Base-by-base conservation (phyloP, 2,329 filamentous ascomycete species). In the Periconia sp. region DNA sequence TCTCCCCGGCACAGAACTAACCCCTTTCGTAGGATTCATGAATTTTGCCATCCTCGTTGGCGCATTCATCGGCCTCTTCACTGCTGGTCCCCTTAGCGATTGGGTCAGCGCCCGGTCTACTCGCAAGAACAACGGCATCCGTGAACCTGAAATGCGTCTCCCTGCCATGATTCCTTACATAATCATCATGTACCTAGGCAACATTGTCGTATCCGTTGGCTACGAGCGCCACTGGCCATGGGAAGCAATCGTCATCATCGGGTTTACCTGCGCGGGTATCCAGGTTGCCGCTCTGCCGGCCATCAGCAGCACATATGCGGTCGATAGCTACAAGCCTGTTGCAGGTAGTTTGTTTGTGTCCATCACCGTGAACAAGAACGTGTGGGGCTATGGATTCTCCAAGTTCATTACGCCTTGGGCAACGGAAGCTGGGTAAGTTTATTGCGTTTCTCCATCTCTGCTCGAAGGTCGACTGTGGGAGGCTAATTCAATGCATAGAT, bases 321-420 rank as follows among this genome's bases (percentile, higher is more conserved):
- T 86, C 12, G 83, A 86, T 60, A 79, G 75, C 42, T 86, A 86
- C 65, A 86, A 85, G 66, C 80, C 82, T 0, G 78, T 85, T 2
- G 76, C 82, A 0, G 82, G 82, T 3, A 76, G 74, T 3, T 68
- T 85, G 34, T 82, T 85, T 59, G 81, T 85, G 0, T 72, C 77
- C 6, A 78, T 83, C 50, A 85, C 82, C 0, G 80, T 85, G 32
- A 83, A 83, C 56, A 85, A 85, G 70, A 85, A 85, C 43, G 40
- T 84, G 0, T 84, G 80, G 79, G 82, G 82, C 1, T 85, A 83
- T 58, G 81, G 81, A 0, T 79, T 84, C 51, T 70, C 70, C 36
- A 78, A 80, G 40, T 81, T 80, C 50, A 77, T 81, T 45, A 81
- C 77, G 1, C 66, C 70, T 0, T 84, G 80, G 80, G 71, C 73